Evolutionary conservation across 176 grass and related monocot species (phyloP).

Genomic region (Lolium perenne): DNA sequence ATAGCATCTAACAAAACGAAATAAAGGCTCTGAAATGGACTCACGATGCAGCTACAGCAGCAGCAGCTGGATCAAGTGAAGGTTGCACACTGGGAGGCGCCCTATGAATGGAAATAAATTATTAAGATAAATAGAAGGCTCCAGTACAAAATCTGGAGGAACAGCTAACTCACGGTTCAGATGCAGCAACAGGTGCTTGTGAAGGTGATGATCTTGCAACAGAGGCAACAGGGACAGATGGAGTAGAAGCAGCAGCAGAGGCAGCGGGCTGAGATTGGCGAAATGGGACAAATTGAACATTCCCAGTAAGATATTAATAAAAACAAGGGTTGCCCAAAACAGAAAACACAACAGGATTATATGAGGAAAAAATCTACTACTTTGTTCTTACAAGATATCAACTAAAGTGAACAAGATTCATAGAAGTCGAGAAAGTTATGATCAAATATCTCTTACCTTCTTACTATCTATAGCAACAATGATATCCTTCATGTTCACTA

Average conservation of each 20-base stretch:
- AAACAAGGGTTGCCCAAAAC: not conserved
- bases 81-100: slow-evolving; percentile 47
- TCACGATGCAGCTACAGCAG: slow-evolving; percentile 59
- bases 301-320: slow-evolving; percentile 11
- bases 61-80: slow-evolving; percentile 52
- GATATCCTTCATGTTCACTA: not conserved
- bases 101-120: slow-evolving; percentile 43
- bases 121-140: slow-evolving; percentile 21
- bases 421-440: not conserved
- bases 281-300: slow-evolving; percentile 14
- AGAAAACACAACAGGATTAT: not conserved
- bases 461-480: not conserved
- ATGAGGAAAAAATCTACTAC: not conserved
- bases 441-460: not conserved
- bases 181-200: slow-evolving; percentile 55
- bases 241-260: slow-evolving; percentile 43
- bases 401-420: not conserved
- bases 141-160: slow-evolving; percentile 18
- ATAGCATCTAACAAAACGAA: not conserved
- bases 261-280: slow-evolving; percentile 47
- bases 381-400: not conserved
- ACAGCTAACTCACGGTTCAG: slow-evolving; percentile 60
- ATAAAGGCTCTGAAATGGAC: slow-evolving; percentile 24
- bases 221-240: slow-evolving; percentile 49
- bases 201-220: slow-evolving; percentile 52